These are phyloP conservation scores for Auriculariales sp. DNA, from an alignment of 768 basidiomycete species.

Conservation along the genomic window DNA sequence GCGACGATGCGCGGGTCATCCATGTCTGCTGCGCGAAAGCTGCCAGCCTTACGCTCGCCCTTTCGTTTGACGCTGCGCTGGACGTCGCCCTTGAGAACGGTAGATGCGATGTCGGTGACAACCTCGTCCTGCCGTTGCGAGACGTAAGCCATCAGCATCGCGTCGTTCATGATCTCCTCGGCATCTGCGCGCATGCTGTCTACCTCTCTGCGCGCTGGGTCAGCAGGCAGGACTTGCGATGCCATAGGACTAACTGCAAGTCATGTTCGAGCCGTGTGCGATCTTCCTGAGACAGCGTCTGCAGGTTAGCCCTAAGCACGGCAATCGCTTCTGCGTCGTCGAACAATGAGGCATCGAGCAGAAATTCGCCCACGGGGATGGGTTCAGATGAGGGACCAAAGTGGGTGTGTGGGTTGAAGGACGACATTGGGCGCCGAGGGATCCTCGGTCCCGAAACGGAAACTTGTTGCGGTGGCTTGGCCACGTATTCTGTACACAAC, in stretches of 20 bases:
- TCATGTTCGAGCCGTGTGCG: slow-evolving; percentile 5
- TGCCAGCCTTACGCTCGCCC: slow-evolving; percentile 18
- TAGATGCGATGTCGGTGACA: slow-evolving; percentile 22
- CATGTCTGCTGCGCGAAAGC: slow-evolving; percentile 23
- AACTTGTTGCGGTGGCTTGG: no score
- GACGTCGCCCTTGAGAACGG: no score
- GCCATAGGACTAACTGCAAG: slow-evolving; percentile 4
- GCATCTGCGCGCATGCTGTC: no score
- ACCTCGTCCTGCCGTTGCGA: slow-evolving; percentile 35
- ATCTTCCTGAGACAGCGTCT: neutral
- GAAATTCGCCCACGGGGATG: slow-evolving; percentile 32
- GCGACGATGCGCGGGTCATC: slow-evolving; percentile 30
- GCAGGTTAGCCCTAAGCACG: slow-evolving; percentile 9
- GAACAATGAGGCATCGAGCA: slow-evolving; percentile 13
- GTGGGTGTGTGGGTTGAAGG: slow-evolving; percentile 24
- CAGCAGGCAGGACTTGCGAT: no score
- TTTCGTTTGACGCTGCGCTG: no score
- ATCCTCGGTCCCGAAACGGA: no score
- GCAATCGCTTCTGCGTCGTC: slow-evolving; percentile 5
- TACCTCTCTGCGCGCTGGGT: no score
- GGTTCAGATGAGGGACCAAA: slow-evolving; percentile 52
- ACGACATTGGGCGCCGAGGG: neutral
- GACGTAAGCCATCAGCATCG: slow-evolving; percentile 42
- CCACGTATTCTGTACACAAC: no score
- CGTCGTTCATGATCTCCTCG: slow-evolving; percentile 38